Percentiles rank a stretch among this genome's conserved stretches.
Conservation (phyloP, 2,329 filamentous ascomycete genomes). For the Malbranchea cinnamomea region DNA sequence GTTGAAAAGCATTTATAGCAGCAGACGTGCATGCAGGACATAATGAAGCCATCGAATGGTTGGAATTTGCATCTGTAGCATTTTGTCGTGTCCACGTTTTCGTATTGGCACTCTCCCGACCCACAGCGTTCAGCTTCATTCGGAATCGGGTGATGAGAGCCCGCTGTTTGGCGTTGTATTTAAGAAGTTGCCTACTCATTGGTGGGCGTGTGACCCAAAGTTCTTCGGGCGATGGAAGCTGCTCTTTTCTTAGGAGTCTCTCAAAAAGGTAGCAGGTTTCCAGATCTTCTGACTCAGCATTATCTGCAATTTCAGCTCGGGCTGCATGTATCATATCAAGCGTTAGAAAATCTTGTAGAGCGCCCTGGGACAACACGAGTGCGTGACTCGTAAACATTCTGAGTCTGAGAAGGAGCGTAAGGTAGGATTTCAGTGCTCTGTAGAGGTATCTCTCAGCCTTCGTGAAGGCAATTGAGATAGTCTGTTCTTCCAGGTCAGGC, state of each 20-base stretch:
- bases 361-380: conserved; percentile 32
- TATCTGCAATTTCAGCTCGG: conserved; percentile 16
- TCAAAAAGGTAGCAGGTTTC: conserved; percentile 13
- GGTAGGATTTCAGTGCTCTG: conserved; percentile 29
- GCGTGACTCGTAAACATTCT: conserved; percentile 38
- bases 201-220: conserved; percentile 24
- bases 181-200: too few relatives aligned
- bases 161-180: too few relatives aligned
- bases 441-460: conserved; percentile 39
- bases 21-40: conserved; percentile 41
- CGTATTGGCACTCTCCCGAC: too few relatives aligned
- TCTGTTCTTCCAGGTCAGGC: conserved; percentile 32
- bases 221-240: conserved; percentile 5
- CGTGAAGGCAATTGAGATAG: conserved; percentile 35
- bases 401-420: conserved; percentile 35
- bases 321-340: conserved; percentile 32
- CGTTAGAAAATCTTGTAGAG: conserved; percentile 32
- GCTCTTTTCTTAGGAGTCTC: conserved; percentile 4
- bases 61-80: conserved; percentile 31
- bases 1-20: conserved; percentile 34
- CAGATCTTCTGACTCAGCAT: conserved; percentile 11
- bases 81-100: too few relatives aligned
- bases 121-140: too few relatives aligned
- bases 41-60: conserved; percentile 29
- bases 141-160: too few relatives aligned